phyloP scores from a whole-genome alignment of 257 asterid species.

The Capsicum baccatum region DNA sequence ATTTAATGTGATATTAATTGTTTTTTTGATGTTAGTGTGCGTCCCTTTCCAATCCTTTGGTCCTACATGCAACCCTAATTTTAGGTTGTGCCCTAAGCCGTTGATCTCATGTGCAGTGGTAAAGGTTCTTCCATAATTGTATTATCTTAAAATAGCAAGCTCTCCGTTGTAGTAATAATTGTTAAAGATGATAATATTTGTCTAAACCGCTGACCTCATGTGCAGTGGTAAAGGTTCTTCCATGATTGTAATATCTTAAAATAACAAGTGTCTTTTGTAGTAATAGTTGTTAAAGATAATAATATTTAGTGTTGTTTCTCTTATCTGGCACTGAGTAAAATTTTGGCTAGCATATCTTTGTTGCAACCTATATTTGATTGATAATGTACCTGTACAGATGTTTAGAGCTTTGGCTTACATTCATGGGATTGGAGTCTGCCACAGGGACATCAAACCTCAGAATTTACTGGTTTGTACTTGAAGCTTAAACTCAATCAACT shows the following conservation, averaged over 20 bases:
- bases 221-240: neutral
- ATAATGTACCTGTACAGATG: constrained; percentile 48
- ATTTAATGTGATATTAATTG: neutral
- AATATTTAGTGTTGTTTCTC: neutral
- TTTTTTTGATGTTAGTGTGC: neutral
- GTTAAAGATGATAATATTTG: neutral
- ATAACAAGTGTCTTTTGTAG: neutral
- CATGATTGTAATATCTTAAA: neutral
- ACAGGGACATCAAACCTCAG: constrained; percentile 74
- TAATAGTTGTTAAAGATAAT: neutral
- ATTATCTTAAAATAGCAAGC: neutral
- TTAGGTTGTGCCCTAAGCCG: neutral
- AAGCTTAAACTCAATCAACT: constrained; percentile 10
- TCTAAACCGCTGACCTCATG: neutral
- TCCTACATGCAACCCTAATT: neutral
- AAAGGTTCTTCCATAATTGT: neutral
- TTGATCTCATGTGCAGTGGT: constrained; percentile 19
- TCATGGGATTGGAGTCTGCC: constrained; percentile 67
- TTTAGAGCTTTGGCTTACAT: constrained; percentile 66
- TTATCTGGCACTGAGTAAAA: neutral
- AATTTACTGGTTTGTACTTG: constrained; percentile 58
- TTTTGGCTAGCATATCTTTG: neutral
- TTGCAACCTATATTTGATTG: neutral
- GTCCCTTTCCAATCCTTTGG: neutral
- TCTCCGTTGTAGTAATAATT: neutral